These are phyloP conservation scores for Verticillium nonalfalfae DNA, from an alignment of 2,329 filamentous ascomycete genomes.

Conservation along the genomic window DNA sequence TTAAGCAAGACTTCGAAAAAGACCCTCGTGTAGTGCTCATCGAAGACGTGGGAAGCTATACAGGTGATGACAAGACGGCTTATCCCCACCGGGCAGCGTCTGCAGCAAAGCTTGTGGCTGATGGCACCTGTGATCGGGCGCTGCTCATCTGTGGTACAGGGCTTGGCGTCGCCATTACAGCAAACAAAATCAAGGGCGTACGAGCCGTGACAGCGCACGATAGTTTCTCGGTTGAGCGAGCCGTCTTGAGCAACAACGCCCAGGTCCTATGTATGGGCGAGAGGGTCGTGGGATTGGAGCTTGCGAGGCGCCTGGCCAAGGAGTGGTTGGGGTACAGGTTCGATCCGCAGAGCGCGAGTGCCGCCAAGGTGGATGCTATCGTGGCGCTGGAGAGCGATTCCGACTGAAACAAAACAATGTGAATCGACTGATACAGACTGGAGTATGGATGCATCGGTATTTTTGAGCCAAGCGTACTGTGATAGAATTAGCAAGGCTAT, in stretches of 20 bases:
- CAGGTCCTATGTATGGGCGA: conserved; percentile 86
- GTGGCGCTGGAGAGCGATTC: conserved; percentile 23
- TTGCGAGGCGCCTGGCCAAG: conserved; percentile 68
- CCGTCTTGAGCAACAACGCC: conserved; percentile 76
- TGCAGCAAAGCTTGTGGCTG: conserved; percentile 57
- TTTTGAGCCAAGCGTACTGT: not conserved
- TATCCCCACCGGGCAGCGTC: conserved; percentile 75
- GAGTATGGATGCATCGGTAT: not conserved
- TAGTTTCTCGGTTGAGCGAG: conserved; percentile 74
- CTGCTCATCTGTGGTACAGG: conserved; percentile 82
- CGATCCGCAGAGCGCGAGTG: conserved; percentile 49
- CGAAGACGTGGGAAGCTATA: conserved; percentile 67
- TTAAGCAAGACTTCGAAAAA: conserved; percentile 65
- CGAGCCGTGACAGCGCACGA: conserved; percentile 87
- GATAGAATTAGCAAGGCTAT: not conserved
- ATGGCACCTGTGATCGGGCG: conserved; percentile 66
- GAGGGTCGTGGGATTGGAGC: conserved; percentile 73
- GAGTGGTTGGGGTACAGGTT: conserved; percentile 86
- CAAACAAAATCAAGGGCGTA: conserved; percentile 81
- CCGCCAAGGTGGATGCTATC: conserved; percentile 38
- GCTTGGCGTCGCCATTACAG: conserved; percentile 79
- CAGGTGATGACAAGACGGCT: conserved; percentile 65
- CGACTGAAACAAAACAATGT: not conserved
- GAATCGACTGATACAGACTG: not conserved
- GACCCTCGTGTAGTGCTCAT: conserved; percentile 62